A percentile compares a stretch with the other conserved stretches of the same genome.
phyloP scores from a whole-genome alignment of 2,329 filamentous ascomycete genomes.

The Ascomycota sp. region DNA sequence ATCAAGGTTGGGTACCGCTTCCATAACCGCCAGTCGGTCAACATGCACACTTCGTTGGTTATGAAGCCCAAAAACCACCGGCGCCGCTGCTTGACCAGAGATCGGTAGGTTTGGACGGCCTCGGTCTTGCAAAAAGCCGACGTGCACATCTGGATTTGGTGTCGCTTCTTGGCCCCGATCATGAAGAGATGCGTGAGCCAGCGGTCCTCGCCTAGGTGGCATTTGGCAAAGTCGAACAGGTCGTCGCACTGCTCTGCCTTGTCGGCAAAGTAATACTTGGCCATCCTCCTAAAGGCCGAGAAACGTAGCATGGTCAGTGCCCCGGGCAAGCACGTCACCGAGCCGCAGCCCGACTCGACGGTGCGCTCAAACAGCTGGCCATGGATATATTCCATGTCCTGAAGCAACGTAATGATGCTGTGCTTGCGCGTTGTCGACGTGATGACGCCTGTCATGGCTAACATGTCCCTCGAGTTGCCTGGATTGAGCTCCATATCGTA shows the following conservation, averaged over 20 bases:
- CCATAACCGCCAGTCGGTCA: constrained; percentile 86
- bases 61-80: constrained; percentile 95
- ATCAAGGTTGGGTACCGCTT: constrained; percentile 71
- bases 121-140: constrained; percentile 97
- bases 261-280: constrained; percentile 94
- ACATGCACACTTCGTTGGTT: constrained; percentile 94
- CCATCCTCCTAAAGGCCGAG: constrained; percentile 88
- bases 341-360: constrained; percentile 80
- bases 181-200: constrained; percentile 98
- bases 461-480: constrained; percentile 74
- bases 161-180: constrained; percentile 80
- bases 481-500: constrained; percentile 97
- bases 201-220: constrained; percentile 80
- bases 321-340: constrained; percentile 84
- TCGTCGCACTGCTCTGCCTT: constrained; percentile 90
- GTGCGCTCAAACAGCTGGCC: constrained; percentile 90
- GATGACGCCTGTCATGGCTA: constrained; percentile 94
- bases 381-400: constrained; percentile 97
- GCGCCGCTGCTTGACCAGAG: constrained; percentile 77
- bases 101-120: constrained; percentile 69
- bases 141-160: constrained; percentile 95
- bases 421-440: constrained; percentile 80
- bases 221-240: constrained; percentile 89
- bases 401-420: constrained; percentile 71
- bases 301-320: constrained; percentile 91